Base-by-base conservation (phyloP, 2,329 filamentous ascomycete genomes). In the Aspergillus candidus region DNA sequence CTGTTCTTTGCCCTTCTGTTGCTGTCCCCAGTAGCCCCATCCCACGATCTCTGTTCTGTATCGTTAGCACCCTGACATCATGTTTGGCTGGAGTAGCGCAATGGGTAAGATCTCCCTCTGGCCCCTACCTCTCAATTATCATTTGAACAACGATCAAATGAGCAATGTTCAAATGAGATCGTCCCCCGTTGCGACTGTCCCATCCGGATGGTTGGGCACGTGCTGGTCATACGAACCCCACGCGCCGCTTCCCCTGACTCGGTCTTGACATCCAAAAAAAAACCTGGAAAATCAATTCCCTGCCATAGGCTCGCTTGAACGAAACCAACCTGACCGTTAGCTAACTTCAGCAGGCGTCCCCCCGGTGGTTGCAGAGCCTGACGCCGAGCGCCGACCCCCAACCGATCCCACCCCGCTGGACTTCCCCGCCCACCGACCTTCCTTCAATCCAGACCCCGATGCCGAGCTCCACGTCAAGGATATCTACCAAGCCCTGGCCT, bases 371-470 rank as follows among this genome's bases (percentile, higher is more conserved):
- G 55, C 62, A 40, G 61, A 66, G 18, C 57, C 60, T 15, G 61
- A 68, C 35, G 66, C 65, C 50, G 70, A 72, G 54, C 70, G 76
- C 48, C 55, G 61, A 35, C 73, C 76, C 32, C 77, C 77, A 36
- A 59, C 72, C 30, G 60, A 60, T 46, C 70, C 76, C 30, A 74
- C 70, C 18, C 69, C 71, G 14, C 65, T 78, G 37, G 74, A 74
- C 41, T 79, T 80, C 52, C 77, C 77, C 29, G 56, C 58, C 41
- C 71, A 74, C 48, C 53, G 59, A 22, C 68, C 71, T 30, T 65
- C 68, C 49, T 58, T 54, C 52, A 58, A 55, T n/a, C 38, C 56
- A 31, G 47, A 55, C 7, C 43, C 64, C 47, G 68, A 68, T 56
- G 58, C 58, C 10, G 54, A 63, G 35, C 56, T 58, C 8, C 60